Percentiles rank a stretch among this genome's conserved stretches.
These are phyloP conservation scores for Periconia sp. DNA, from an alignment of 2,329 filamentous ascomycete genomes.

Conservation along the genomic window DNA sequence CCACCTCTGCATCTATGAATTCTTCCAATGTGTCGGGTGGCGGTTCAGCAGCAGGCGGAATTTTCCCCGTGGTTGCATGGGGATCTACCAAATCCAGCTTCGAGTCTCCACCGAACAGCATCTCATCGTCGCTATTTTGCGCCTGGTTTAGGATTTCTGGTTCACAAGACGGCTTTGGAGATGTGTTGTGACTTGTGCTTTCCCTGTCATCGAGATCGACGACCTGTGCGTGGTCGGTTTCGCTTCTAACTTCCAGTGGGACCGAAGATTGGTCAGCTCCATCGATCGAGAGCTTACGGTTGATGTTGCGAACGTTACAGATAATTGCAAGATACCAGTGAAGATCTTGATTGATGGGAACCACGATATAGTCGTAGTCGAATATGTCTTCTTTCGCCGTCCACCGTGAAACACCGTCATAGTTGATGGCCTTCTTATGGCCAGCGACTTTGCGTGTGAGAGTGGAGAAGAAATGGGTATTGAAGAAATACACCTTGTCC, in stretches of 20 bases:
- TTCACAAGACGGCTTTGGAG: neutral
- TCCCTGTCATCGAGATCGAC: neutral
- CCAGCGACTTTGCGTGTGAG: conserved; percentile 61
- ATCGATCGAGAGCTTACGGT: conserved; percentile 25
- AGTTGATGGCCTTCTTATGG: conserved; percentile 66
- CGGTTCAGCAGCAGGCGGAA: neutral
- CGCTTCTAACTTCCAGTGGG: neutral
- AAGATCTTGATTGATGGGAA: conserved; percentile 81
- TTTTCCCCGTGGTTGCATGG: conserved; percentile 6
- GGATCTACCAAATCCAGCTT: conserved; percentile 23
- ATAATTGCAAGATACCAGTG: conserved; percentile 98
- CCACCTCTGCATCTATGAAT: conserved; percentile 7
- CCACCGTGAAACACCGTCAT: conserved; percentile 83
- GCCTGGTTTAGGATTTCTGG: neutral
- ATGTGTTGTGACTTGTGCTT: neutral
- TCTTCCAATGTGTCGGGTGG: neutral
- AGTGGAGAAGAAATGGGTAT: conserved; percentile 85
- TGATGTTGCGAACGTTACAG: conserved; percentile 77
- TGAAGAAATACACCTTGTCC: conserved; percentile 80
- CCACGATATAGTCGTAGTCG: conserved; percentile 81
- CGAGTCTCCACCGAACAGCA: conserved; percentile 23
- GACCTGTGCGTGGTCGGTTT: neutral
- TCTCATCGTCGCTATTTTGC: conserved; percentile 11
- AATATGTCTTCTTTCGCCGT: conserved; percentile 84
- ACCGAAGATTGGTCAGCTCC: neutral